Base-by-base conservation (phyloP, 345 rosid species). In the Ceriops decandra region DNA sequence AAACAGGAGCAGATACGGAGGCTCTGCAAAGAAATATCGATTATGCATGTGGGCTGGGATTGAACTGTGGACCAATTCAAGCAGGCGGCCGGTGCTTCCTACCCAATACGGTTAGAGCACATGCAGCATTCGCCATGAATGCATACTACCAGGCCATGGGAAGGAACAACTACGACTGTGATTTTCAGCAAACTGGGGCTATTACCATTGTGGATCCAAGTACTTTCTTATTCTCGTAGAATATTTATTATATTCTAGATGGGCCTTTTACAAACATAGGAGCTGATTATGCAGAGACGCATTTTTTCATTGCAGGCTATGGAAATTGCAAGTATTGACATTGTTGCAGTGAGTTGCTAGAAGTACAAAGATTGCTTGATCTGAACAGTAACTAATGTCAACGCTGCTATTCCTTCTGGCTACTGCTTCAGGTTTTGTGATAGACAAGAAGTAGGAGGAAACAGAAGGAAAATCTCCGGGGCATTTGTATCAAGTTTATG, bases 91-190 rank as follows among this genome's bases (percentile, higher is more conserved):
- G 73, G 24, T 89, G 92, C 82, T 90, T 81, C 47, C 19, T 78
- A 0, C 95, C 96, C 0, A 78, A 87, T 30, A 89, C 92, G 1
- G 86, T 88, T 6, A 79, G 81, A 60, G 90, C 90, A 60, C 91
- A 90, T 33, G 87, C 92, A 0, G 87, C 90, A 2, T 87, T 65
- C 32, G 88, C 96, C 57, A 88, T 87, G 97, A 89, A 89, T 60
- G 69, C 73, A 58, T 93, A 80, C 71, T 87, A 82, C 68, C 92
- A 89, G 69, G 77, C 90, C 24, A 76, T 68, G 33, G 87, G 82
- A n/a, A 81, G 74, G 72, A 71, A 77, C 28, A 73, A 75, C n/a
- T 80, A 70, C 19, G 83, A 86, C 7, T 90, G 95, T 32, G 86
- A 85, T 73, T 90, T 92, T 74, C 64, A 74, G 16, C 84, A 67